Conservation (phyloP, 169 alveolate species). For the Plasmodium billcollinsi region DNA sequence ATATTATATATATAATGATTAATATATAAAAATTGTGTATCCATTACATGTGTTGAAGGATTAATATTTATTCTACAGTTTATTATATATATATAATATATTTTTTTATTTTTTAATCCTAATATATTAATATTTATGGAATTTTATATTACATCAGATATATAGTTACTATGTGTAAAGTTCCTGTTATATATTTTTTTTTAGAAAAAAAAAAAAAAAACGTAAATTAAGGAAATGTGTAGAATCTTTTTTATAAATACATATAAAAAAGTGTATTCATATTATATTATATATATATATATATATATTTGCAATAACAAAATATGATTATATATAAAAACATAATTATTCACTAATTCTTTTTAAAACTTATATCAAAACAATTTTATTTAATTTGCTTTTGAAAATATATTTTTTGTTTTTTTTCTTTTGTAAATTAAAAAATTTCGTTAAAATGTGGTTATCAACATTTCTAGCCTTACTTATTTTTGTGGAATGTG, state of each 20-base stretch:
- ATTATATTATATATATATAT: too few relatives aligned
- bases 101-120: background rate
- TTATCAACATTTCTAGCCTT: conserved; percentile 31
- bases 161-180: too few relatives aligned
- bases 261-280: too few relatives aligned
- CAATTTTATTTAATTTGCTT: conserved; percentile 4
- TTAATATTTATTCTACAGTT: conserved; percentile 18
- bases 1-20: background rate
- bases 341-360: too few relatives aligned
- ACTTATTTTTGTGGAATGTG: conserved; percentile 64
- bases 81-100: conserved; percentile 8
- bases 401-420: conserved; percentile 13
- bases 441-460: conserved; percentile 68
- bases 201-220: too few relatives aligned
- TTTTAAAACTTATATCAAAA: background rate
- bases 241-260: too few relatives aligned
- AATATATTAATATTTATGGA: too few relatives aligned
- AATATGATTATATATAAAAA: too few relatives aligned
- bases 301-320: too few relatives aligned
- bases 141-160: too few relatives aligned
- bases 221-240: too few relatives aligned
- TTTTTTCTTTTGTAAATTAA: conserved; percentile 9
- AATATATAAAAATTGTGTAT: background rate
- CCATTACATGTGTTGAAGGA: background rate
- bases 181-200: too few relatives aligned